These are phyloP conservation scores for Aspergillus egyptiacus DNA, from an alignment of 495 filamentous ascomycete species.

Conservation along the genomic window DNA sequence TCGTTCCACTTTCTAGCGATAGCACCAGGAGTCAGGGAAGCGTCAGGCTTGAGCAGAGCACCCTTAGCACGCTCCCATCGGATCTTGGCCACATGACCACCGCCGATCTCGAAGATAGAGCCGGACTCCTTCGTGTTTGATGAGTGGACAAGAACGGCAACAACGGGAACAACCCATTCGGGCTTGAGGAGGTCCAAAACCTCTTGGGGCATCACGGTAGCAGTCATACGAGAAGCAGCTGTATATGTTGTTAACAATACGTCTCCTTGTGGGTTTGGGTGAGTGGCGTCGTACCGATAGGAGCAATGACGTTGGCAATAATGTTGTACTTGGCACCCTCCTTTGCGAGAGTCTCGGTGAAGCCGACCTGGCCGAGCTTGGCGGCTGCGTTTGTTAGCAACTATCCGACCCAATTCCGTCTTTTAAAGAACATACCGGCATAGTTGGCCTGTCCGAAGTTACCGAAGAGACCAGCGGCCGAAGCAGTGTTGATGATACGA, in stretches of 20 bases:
- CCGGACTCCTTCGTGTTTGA: constrained; percentile 82
- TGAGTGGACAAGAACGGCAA: constrained; percentile 83
- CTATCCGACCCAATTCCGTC: neutral
- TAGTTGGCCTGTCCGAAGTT: constrained; percentile 97
- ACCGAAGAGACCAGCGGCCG: constrained; percentile 91
- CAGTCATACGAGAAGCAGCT: constrained; percentile 94
- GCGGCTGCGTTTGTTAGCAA: constrained; percentile 52
- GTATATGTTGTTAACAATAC: neutral
- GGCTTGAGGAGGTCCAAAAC: constrained; percentile 84
- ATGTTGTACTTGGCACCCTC: constrained; percentile 99
- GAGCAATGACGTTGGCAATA: constrained; percentile 89
- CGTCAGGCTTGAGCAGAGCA: constrained; percentile 83
- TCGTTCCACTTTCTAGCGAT: constrained; percentile 83
- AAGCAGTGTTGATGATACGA: constrained; percentile 91
- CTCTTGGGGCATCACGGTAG: constrained; percentile 96
- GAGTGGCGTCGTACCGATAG: constrained; percentile 55
- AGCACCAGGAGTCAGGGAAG: constrained; percentile 79
- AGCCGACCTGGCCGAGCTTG: constrained; percentile 93
- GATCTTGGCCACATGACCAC: constrained; percentile 87
- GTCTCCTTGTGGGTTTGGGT: too few relatives aligned
- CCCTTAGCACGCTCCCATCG: constrained; percentile 94
- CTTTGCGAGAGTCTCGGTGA: constrained; percentile 97
- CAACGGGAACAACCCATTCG: constrained; percentile 92
- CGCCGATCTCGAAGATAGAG: constrained; percentile 88
- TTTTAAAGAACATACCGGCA: constrained; percentile 50